Conservation (phyloP, 2,329 filamentous ascomycete genomes). For the Pestalotiopsis sp. region DNA sequence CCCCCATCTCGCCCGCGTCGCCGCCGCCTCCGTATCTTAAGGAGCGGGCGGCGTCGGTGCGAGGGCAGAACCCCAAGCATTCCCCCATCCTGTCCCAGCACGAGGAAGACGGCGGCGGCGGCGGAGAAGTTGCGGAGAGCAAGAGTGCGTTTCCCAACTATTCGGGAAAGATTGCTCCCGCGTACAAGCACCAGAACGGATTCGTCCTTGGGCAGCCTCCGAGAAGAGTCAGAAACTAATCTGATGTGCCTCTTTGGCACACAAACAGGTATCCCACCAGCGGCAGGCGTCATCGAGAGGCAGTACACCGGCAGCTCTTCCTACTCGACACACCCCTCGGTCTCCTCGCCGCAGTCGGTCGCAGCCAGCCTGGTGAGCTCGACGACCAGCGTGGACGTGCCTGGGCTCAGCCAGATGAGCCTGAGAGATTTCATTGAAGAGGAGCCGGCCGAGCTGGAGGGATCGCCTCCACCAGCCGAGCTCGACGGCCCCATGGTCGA, state of each 20-base stretch:
- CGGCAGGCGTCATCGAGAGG: neutral
- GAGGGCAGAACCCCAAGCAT: neutral
- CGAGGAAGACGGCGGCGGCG: neutral
- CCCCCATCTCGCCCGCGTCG: neutral
- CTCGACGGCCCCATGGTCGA: conserved; percentile 2
- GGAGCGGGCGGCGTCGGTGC: neutral
- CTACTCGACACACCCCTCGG: neutral
- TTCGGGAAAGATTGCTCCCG: neutral
- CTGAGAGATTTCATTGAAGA: conserved; percentile 1
- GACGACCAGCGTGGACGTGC: conserved; percentile 7
- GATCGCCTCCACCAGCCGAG: conserved; percentile 7
- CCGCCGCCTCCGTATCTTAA: neutral
- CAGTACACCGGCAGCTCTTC: conserved; percentile 2
- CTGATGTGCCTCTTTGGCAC: neutral
- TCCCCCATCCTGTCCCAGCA: neutral
- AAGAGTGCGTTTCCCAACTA: neutral
- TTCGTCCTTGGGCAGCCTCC: neutral
- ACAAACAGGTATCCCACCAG: neutral
- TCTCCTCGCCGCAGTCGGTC: conserved; percentile 8
- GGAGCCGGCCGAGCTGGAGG: conserved; percentile 1
- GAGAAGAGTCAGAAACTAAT: conserved; percentile 5
- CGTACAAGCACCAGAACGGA: neutral
- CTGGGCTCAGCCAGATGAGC: neutral
- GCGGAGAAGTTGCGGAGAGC: neutral
- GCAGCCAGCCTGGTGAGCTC: conserved; percentile 4